Conservation (phyloP, 2,329 filamentous ascomycete species). For the Aspergillus costaricaensis region DNA sequence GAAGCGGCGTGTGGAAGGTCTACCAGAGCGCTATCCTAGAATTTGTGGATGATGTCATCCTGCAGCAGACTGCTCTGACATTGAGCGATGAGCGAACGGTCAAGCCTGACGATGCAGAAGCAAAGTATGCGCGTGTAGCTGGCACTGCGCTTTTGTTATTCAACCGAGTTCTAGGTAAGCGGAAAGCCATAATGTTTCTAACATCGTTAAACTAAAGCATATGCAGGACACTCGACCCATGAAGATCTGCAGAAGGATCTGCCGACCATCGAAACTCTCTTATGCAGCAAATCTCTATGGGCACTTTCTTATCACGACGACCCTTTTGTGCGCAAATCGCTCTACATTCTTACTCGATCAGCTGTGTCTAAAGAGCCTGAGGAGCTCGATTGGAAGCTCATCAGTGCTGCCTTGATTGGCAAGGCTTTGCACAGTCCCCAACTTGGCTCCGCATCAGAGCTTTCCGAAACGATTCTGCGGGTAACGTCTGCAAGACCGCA, state of each 20-base stretch:
- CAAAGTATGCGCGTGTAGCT: constrained; percentile 82
- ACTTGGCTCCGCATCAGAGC: constrained; percentile 70
- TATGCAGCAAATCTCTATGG: constrained; percentile 65
- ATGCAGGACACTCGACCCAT: constrained; percentile 35
- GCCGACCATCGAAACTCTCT: constrained; percentile 64
- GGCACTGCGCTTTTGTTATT: constrained; percentile 60
- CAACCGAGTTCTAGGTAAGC: constrained; percentile 54
- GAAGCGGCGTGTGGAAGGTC: constrained; percentile 72
- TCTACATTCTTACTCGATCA: constrained; percentile 58
- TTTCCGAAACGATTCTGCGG: constrained; percentile 65
- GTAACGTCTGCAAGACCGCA: constrained; percentile 67
- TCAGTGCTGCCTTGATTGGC: constrained; percentile 70
- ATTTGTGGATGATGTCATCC: constrained; percentile 75
- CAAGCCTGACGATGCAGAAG: constrained; percentile 78
- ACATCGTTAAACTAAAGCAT: constrained; percentile 17
- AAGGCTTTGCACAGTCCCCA: constrained; percentile 75
- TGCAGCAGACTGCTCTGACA: constrained; percentile 74
- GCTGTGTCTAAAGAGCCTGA: constrained; percentile 52
- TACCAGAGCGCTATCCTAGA: constrained; percentile 80
- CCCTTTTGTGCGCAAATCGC: constrained; percentile 58
- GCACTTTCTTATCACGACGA: constrained; percentile 59
- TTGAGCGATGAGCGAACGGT: constrained; percentile 88
- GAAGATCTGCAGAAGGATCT: constrained; percentile 62
- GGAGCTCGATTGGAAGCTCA: constrained; percentile 62
- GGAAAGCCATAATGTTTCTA: neutral